Conservation (phyloP, 352 stramenopile species). For the Pythium apleroticum region DNA sequence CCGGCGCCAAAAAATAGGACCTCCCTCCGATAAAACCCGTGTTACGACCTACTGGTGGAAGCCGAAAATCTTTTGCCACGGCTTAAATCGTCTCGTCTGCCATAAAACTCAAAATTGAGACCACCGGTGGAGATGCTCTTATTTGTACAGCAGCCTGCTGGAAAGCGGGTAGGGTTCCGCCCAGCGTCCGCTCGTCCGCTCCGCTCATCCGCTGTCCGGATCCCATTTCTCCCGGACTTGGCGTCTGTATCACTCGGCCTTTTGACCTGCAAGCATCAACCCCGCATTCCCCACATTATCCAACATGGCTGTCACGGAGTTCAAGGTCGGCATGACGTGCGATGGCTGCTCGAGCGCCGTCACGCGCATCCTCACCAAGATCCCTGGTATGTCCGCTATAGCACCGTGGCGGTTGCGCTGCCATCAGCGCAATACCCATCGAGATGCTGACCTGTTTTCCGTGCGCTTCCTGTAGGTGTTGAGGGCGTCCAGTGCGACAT, state of each 20-base stretch:
- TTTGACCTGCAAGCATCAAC: conserved; percentile 22
- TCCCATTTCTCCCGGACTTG: background rate
- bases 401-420: background rate
- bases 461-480: conserved; percentile 52
- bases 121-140: too few species aligned
- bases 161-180: background rate
- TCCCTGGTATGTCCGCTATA: conserved; percentile 53
- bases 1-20: too few species aligned
- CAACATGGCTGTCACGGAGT: conserved; percentile 43
- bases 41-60: too few species aligned
- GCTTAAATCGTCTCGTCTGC: too few species aligned
- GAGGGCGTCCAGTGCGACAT: conserved; percentile 83
- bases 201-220: background rate
- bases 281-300: background rate
- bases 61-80: too few species aligned
- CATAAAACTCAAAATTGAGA: too few species aligned
- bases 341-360: conserved; percentile 87
- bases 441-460: conserved; percentile 9
- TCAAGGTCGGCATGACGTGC: conserved; percentile 91
- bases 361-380: conserved; percentile 90
- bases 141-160: too few species aligned
- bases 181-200: background rate
- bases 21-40: too few species aligned
- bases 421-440: background rate
- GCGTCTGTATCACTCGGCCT: conserved; percentile 11